phyloP scores from a whole-genome alignment of 1,284 basidiomycete genomes.

The Neonothopanus nambi region DNA sequence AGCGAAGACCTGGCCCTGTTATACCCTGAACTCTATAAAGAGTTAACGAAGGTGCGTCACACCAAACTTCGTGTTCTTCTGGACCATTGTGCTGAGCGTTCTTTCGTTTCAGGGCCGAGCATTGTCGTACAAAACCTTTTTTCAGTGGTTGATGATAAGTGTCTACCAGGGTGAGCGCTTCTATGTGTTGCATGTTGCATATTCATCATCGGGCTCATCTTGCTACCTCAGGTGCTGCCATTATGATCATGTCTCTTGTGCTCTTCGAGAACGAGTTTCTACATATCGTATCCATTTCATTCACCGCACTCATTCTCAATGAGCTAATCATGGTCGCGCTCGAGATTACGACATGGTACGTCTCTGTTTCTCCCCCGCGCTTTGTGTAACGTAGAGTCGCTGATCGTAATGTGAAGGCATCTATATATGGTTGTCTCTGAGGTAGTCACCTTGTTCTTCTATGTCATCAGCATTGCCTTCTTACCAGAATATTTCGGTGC shows the following conservation, averaged over 20 bases:
- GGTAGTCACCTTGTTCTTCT: constrained; percentile 86
- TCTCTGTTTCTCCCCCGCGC: constrained; percentile 10
- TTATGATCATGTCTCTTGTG: constrained; percentile 97
- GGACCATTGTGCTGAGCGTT: constrained; percentile 4
- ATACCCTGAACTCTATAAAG: constrained; percentile 98
- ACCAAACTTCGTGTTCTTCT: constrained; percentile 1
- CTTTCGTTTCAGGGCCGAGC: constrained; percentile 73
- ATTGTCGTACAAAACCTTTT: constrained; percentile 96
- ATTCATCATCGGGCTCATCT: constrained; percentile 1
- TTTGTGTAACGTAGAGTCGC: constrained; percentile 3
- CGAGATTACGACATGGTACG: constrained; percentile 95
- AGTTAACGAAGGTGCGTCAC: constrained; percentile 83
- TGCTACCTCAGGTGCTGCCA: constrained; percentile 74
- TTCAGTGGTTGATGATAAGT: constrained; percentile 97
- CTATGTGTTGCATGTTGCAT: not conserved
- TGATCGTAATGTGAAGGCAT: constrained; percentile 63
- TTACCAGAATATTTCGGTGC: constrained; percentile 96
- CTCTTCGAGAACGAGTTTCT: constrained; percentile 98
- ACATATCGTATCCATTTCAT: constrained; percentile 98
- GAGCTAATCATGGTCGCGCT: constrained; percentile 99
- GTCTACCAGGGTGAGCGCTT: constrained; percentile 86
- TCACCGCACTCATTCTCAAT: constrained; percentile 94
- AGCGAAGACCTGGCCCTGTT: constrained; percentile 93
- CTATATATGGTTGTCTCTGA: constrained; percentile 95
- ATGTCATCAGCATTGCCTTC: constrained; percentile 91